Conservation (phyloP, 345 rosid species). For the Eucalyptus tenuipes region DNA sequence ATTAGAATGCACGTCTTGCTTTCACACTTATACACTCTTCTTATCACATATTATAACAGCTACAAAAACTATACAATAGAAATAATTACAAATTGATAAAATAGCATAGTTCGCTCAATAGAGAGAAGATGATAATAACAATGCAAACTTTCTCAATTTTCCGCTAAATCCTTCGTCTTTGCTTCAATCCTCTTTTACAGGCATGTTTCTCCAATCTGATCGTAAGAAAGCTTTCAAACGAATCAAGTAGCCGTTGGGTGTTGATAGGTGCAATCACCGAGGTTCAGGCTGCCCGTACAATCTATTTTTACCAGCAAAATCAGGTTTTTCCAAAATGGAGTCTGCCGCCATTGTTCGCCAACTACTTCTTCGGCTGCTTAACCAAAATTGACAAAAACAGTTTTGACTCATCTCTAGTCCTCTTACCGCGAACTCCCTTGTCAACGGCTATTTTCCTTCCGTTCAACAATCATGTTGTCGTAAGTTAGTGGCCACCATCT, state of each 20-base stretch:
- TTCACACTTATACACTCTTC: background rate
- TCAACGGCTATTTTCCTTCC: background rate
- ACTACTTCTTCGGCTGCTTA: background rate
- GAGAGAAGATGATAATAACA: background rate
- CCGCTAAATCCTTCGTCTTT: background rate
- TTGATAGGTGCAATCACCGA: background rate
- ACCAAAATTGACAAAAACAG: background rate
- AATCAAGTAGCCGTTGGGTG: background rate
- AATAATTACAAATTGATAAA: background rate
- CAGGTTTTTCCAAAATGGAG: background rate
- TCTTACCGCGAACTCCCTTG: background rate
- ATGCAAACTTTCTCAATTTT: background rate
- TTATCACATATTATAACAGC: background rate
- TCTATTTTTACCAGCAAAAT: background rate
- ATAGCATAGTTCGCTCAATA: background rate
- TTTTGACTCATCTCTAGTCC: background rate
- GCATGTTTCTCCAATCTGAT: background rate
- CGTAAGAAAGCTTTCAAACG: background rate
- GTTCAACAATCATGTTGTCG: background rate
- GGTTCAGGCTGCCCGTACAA: background rate
- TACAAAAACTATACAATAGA: background rate
- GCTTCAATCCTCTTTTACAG: background rate
- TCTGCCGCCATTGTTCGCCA: background rate
- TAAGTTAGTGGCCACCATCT: background rate
- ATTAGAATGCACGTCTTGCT: accelerated